These are phyloP conservation scores for Wallacemonas sp. DNA, from an alignment of 208 protist genomes.

Conservation along the genomic window DNA sequence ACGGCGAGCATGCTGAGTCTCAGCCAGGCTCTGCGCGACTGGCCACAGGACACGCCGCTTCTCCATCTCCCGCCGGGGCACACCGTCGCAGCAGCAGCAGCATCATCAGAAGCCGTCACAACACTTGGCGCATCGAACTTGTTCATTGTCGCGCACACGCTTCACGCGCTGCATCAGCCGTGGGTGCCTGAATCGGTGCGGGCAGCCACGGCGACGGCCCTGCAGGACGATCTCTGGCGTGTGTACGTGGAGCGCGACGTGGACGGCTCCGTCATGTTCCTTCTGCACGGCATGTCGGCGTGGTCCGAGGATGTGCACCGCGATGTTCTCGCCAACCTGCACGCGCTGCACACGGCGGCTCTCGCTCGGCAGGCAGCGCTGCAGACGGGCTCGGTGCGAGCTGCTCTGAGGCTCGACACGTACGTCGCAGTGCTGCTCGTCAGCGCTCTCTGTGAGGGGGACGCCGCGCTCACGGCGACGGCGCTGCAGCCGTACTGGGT, in stretches of 20 bases:
- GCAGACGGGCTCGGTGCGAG: neutral
- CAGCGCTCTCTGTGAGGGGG: neutral
- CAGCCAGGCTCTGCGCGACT: slow-evolving; percentile 22
- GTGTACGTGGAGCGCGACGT: slow-evolving; percentile 41
- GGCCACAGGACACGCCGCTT: slow-evolving; percentile 20
- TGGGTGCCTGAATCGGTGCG: slow-evolving; percentile 36
- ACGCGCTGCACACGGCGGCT: neutral
- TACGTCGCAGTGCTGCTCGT: slow-evolving; percentile 2
- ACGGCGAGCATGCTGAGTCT: slow-evolving; percentile 24
- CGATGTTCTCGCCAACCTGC: neutral
- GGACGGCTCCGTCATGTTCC: slow-evolving; percentile 20
- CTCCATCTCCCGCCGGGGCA: too few relatives aligned
- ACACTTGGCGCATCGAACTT: slow-evolving; percentile 20
- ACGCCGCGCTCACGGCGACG: neutral
- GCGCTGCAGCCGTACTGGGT: neutral
- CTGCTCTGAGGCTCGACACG: neutral
- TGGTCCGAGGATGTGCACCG: neutral
- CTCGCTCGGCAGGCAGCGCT: neutral
- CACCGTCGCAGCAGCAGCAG: too few relatives aligned
- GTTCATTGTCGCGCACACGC: slow-evolving; percentile 14
- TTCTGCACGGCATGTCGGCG: slow-evolving; percentile 12
- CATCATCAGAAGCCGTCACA: too few relatives aligned
- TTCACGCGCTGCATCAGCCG: slow-evolving; percentile 28
- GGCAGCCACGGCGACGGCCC: slow-evolving; percentile 18
- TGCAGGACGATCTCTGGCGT: slow-evolving; percentile 37